Evolutionary conservation across 2,329 filamentous ascomycete genomes (phyloP), one percentile per base, ranked within the genome.

Genomic region (Sporothrix schenckii): DNA sequence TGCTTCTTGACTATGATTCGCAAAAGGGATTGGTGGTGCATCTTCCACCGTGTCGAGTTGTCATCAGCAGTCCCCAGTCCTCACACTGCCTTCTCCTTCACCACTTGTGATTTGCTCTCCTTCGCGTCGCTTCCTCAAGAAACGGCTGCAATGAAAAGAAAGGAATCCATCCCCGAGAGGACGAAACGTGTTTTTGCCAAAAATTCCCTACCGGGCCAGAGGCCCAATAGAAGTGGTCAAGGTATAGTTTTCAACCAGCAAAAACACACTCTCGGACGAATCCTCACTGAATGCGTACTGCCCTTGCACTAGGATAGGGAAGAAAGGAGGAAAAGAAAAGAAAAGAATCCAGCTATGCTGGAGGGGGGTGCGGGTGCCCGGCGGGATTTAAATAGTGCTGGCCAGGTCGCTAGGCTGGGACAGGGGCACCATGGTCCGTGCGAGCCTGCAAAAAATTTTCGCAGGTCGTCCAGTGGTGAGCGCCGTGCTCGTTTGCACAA

Each of bases 201-300:
- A 93, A 90, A 93, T 93, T 93, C 91, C 90, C 85, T 86, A 83
- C 82, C 87, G 86, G 86, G 84, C 86, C 83, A 84, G 85, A 87
- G 72, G 86, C 89, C 88, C 87, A 86, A 77, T 82, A 85, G 84
- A 84, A 93, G 91, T 85, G 85, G 90, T 92, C 90, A 91, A 87
- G 85, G 84, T 85, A 84, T 91, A 92, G 90, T 91, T 92, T 91
- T 91, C 90, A 92, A 92, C 89, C 91, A 92, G 91, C 91, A 92
- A 92, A 91, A 92, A 92, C 86, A 87, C 87, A 86, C 87, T 88
- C 89, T 93, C 91, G 88, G 91, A 92, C 89, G 87, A 89, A 89
- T 92, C 91, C 88, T 93, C 91, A 93, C 89, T 75, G 74, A 74
- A 89, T 87, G 87, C 89, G 86, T 92, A 91, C 90, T 87, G 89